A percentile compares a stretch with the other conserved stretches of the same genome.
phyloP scores from a whole-genome alignment of 2,329 filamentous ascomycete species.

The Fusarium sp. region DNA sequence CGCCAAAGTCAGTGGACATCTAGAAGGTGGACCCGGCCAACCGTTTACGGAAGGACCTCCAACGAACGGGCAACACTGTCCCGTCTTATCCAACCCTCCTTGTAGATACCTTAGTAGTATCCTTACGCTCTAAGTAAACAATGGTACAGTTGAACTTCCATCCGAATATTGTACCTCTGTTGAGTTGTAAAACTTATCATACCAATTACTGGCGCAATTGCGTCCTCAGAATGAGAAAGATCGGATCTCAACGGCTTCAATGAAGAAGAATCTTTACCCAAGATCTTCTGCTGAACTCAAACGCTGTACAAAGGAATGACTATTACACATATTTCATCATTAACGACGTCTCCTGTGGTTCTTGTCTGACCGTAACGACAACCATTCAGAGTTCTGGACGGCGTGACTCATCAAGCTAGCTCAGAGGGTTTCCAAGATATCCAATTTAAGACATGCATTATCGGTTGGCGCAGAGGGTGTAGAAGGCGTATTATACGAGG shows the following conservation, averaged over 20 bases:
- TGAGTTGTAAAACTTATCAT: no score
- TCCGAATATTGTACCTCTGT: background rate
- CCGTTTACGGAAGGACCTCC: slow-evolving; percentile 28
- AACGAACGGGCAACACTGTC: slow-evolving; percentile 3
- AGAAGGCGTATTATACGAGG: background rate
- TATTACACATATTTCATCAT: background rate
- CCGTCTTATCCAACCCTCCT: background rate
- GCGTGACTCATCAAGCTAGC: slow-evolving; percentile 13
- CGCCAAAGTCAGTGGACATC: background rate
- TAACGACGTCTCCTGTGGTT: background rate
- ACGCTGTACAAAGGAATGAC: background rate
- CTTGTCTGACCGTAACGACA: background rate
- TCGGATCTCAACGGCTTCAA: background rate
- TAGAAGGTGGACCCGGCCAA: slow-evolving; percentile 21
- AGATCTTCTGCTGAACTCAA: background rate
- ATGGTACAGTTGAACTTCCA: background rate
- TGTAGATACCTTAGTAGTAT: background rate
- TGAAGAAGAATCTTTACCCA: background rate
- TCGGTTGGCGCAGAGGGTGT: background rate
- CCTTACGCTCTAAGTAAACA: background rate
- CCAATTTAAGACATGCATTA: slow-evolving; percentile 10
- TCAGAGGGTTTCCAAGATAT: background rate
- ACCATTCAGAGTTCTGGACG: background rate
- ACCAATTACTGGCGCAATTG: no score
- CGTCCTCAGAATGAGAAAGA: background rate